A percentile compares a stretch with the other conserved stretches of the same genome.
Conservation (phyloP, 306 rosid species). For the Quercus agrifolia region DNA sequence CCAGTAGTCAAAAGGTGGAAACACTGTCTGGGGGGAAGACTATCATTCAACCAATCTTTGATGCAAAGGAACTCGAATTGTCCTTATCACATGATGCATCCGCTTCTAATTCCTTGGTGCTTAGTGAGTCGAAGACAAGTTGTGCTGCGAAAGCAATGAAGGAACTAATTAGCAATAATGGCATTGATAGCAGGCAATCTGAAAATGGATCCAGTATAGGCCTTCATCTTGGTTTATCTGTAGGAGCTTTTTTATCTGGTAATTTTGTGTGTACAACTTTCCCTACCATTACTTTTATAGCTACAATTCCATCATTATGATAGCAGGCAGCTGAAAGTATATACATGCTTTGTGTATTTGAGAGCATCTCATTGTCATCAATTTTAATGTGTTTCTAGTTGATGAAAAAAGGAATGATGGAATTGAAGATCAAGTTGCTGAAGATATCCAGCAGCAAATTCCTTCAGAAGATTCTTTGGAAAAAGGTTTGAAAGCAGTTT, state of each 20-base stretch:
- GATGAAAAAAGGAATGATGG: constrained; percentile 35
- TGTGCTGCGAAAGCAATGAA: constrained; percentile 31
- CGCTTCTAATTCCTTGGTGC: constrained; percentile 42
- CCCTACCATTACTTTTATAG: neutral
- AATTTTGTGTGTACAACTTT: constrained; percentile 17
- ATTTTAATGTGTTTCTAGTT: constrained; percentile 46
- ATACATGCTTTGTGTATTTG: neutral
- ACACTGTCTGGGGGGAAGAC: constrained; percentile 21
- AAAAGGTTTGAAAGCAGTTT: constrained; percentile 42
- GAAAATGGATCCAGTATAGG: constrained; percentile 56
- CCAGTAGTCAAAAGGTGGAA: constrained; percentile 31
- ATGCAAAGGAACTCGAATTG: constrained; percentile 54
- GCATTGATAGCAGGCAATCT: constrained; percentile 33
- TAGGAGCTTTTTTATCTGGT: constrained; percentile 68
- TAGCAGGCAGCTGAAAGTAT: neutral
- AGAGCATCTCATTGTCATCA: constrained; percentile 23
- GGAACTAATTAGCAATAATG: constrained; percentile 38
- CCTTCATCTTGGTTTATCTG: constrained; percentile 71
- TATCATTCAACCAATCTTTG: constrained; percentile 30
- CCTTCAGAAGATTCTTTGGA: constrained; percentile 27
- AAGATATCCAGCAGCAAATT: constrained; percentile 30
- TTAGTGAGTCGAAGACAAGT: constrained; percentile 35
- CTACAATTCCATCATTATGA: constrained; percentile 15
- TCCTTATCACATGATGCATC: constrained; percentile 49
- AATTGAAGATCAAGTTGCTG: constrained; percentile 38